phyloP scores from a whole-genome alignment of 2,329 filamentous ascomycete genomes.

The Apiospora koreana region DNA sequence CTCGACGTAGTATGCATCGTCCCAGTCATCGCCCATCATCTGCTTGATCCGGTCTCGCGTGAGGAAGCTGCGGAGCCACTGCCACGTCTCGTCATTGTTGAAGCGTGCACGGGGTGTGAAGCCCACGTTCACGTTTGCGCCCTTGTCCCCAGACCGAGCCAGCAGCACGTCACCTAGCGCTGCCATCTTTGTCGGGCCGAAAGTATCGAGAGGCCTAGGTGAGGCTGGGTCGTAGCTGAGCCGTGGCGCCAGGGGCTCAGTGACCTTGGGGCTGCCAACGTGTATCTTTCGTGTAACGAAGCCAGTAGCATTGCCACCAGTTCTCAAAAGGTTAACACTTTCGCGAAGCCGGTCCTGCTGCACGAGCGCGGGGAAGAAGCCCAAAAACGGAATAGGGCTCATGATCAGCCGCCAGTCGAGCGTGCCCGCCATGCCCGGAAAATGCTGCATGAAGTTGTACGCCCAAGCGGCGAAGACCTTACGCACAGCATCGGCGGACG shows the following conservation, averaged over 20 bases:
- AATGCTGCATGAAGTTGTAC: conserved; percentile 45
- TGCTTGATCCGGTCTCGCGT: conserved; percentile 35
- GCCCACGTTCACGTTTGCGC: conserved; percentile 27
- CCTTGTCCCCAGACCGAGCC: conserved; percentile 27
- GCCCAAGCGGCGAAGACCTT: conserved; percentile 32
- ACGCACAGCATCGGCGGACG: conserved; percentile 26
- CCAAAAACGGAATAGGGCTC: conserved; percentile 39
- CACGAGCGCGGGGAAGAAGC: conserved; percentile 41
- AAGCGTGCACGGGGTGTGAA: conserved; percentile 44
- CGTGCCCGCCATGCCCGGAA: conserved; percentile 43
- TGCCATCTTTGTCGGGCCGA: conserved; percentile 41
- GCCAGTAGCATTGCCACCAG: not conserved
- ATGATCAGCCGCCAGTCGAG: conserved; percentile 41
- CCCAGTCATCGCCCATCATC: conserved; percentile 44
- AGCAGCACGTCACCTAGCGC: conserved; percentile 31
- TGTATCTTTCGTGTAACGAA: conserved; percentile 13
- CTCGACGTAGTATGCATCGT: conserved; percentile 42
- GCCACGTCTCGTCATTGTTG: conserved; percentile 36
- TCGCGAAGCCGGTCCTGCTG: conserved; percentile 26
- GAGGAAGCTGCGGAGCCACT: conserved; percentile 39
- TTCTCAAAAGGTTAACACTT: conserved; percentile 18
- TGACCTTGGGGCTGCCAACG: conserved; percentile 26
- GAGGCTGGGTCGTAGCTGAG: conserved; percentile 24
- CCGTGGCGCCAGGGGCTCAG: conserved; percentile 26
- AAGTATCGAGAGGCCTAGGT: conserved; percentile 26